Base-by-base conservation (phyloP, 306 rosid species). In the Trifolium dubium region DNA sequence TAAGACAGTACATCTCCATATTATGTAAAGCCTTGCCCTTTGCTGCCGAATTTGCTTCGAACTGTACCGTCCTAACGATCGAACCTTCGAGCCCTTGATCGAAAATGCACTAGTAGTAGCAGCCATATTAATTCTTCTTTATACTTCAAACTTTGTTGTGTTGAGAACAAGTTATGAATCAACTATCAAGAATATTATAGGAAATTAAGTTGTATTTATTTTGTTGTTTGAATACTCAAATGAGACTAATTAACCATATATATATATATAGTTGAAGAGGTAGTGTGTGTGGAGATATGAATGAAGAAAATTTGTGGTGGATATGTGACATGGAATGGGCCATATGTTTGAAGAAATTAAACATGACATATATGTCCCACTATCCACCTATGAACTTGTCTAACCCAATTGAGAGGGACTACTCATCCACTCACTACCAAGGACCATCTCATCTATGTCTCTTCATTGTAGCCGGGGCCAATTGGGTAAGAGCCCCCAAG, bases 1-100 rank as follows among this genome's bases (percentile, higher is more conserved):
- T 73, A 88, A 71, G 31, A 94, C 96, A 63, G 92, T 85, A 77
- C 99, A 94, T 67, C 97, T 94, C 99, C 99, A 92, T 9, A 92
- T 88, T 77, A 94, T 88, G 83, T 94, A 94, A 72, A 94, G 92
- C 80, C 99, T 74, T 3, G 95, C 89, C 67, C 92, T 81, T 46
- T 88, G 97, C 80, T 94, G 92, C 65, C 90, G 71, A 23, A 90
- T 77, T 53, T 88, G 96, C 82, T 86, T 93, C 10, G 97, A 93
- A 78, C 97, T 60, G 10, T 31, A 86, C 68, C 89, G 66, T 18
- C 81, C 84, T 89, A 81, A 85, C 31, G 92, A 75, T 19, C 88
- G 58, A 44, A 76, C 10, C 92, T 92, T 94, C 51, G 88, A 80
- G 58, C 85, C 71, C 73, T 86, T 85, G 15, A 83, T 67, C 10